Evolutionary conservation across 2,329 filamentous ascomycete genomes (phyloP).

Genomic region (Furcasterigmium sp.): DNA sequence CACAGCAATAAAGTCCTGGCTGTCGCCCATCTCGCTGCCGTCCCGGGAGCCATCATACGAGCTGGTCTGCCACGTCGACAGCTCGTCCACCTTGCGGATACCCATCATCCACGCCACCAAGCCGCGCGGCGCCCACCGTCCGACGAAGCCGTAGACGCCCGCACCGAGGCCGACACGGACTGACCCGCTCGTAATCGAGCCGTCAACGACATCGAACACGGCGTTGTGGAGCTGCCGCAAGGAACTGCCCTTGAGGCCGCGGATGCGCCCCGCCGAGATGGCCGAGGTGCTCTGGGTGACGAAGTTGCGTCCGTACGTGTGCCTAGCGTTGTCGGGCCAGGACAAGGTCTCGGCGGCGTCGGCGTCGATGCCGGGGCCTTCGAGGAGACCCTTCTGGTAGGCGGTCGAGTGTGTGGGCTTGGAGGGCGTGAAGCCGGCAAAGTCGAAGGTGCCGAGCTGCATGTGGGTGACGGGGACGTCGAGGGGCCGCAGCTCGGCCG

Average conservation of each 20-base stretch:
- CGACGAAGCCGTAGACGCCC: conserved; percentile 78
- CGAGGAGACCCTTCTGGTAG: conserved; percentile 29
- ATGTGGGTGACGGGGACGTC: conserved; percentile 79
- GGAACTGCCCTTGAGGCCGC: conserved; percentile 62
- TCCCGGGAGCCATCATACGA: conserved; percentile 27
- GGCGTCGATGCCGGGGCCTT: conserved; percentile 33
- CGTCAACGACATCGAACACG: conserved; percentile 83
- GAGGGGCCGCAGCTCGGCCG: conserved; percentile 71
- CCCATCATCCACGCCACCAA: conserved; percentile 95
- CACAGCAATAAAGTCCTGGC: conserved; percentile 48
- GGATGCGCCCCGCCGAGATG: conserved; percentile 51
- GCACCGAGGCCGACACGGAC: conserved; percentile 83
- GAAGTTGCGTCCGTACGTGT: conserved; percentile 60
- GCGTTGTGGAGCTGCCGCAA: conserved; percentile 77
- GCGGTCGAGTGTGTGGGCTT: conserved; percentile 28
- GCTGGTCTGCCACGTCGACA: conserved; percentile 47
- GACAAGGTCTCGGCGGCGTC: conserved; percentile 51
- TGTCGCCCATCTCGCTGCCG: conserved; percentile 29
- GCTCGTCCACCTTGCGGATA: conserved; percentile 56
- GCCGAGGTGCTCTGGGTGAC: conserved; percentile 48
- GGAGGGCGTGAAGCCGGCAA: conserved; percentile 58
- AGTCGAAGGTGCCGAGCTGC: conserved; percentile 87
- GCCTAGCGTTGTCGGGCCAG: conserved; percentile 58
- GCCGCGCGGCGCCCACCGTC: conserved; percentile 69
- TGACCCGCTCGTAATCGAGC: conserved; percentile 53